Base-by-base conservation (phyloP, 768 basidiomycete genomes). In the Naganishia antarctica region DNA sequence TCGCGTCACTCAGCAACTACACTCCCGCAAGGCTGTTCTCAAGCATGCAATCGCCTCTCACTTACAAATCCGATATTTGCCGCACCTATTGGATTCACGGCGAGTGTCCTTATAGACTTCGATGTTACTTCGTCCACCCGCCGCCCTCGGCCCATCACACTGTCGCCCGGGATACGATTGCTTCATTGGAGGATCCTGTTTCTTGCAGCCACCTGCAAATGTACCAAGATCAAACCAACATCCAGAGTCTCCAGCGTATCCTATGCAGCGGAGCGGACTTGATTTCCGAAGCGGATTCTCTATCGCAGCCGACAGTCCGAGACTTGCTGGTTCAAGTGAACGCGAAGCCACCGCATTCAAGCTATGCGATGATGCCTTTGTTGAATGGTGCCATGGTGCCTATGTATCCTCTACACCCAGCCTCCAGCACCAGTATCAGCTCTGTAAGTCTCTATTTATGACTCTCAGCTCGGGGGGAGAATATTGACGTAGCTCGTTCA, bases 21-120 rank as follows among this genome's bases (percentile, higher is more conserved):
- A 37, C 34, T 37, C 7, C 34, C 34, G 7, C 43, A 4, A 18
- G 12, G 18, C 18, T 23, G 2, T 21, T 13, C 4, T 18, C 18
- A 21, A 21, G 37, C 43, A 31, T 25, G 7, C 43, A 25, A 29
- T 23, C 18, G n/a, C 28, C 41, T 44, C 59, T 44, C 40, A 44
- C 26, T 8, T 60, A 60, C 26, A 60, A 60, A n/a, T 45, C 43
- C 31, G 59, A 60, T 31, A 60, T 60, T 25, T 60, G 59, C 23
- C 59, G 43, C 18, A 28, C 59, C 15, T 60, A 45, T 43, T 60
- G 59, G 59, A 45, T 60, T 18, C 31, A 44, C 13, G 59, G 59
- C 1, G 40, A 60, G 15, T 60, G 59, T 26, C 43, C 16, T 8
- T 60, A 60, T 21, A 21, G 45, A 23, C 11, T 43, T n/a, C 59